Conservation (phyloP, 768 basidiomycete species). For the Tricholoma hemisulphureum region DNA sequence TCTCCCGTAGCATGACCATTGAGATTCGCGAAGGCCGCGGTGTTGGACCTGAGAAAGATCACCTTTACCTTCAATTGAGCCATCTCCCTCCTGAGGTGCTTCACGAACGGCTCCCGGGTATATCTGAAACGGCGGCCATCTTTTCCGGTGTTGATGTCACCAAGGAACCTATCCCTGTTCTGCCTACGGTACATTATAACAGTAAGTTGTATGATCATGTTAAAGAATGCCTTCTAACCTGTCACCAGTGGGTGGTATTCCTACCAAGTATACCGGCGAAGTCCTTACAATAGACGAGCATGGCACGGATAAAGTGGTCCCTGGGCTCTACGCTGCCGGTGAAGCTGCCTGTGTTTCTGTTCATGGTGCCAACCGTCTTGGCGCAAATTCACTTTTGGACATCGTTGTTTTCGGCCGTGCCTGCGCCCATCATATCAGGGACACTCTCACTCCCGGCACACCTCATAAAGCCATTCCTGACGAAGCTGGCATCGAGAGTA, state of each 20-base stretch:
- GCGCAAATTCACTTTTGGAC: slow-evolving; percentile 97
- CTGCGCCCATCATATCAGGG: slow-evolving; percentile 96
- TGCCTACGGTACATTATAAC: slow-evolving; percentile 99
- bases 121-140: slow-evolving; percentile 98
- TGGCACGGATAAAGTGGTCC: slow-evolving; percentile 92
- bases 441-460: slow-evolving; percentile 84
- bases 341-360: slow-evolving; percentile 99
- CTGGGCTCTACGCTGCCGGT: slow-evolving; percentile 96
- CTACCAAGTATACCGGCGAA: slow-evolving; percentile 97
- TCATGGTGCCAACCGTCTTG: slow-evolving; percentile 98
- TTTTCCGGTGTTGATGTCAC: slow-evolving; percentile 99
- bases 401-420: slow-evolving; percentile 99
- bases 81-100: slow-evolving; percentile 95
- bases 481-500: slow-evolving; percentile 79
- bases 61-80: slow-evolving; percentile 94
- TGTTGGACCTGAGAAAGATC: slow-evolving; percentile 97
- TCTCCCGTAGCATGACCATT: slow-evolving; percentile 98
- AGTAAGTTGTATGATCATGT: slow-evolving; percentile 55
- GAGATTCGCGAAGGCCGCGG: slow-evolving; percentile 99
- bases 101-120: slow-evolving; percentile 96
- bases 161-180: slow-evolving; percentile 97
- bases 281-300: slow-evolving; percentile 84
- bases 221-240: neutral
- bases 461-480: slow-evolving; percentile 87
- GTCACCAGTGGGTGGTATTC: slow-evolving; percentile 95